phyloP scores from a whole-genome alignment of 495 filamentous ascomycete genomes.

The Thermothielavioides terrestris region DNA sequence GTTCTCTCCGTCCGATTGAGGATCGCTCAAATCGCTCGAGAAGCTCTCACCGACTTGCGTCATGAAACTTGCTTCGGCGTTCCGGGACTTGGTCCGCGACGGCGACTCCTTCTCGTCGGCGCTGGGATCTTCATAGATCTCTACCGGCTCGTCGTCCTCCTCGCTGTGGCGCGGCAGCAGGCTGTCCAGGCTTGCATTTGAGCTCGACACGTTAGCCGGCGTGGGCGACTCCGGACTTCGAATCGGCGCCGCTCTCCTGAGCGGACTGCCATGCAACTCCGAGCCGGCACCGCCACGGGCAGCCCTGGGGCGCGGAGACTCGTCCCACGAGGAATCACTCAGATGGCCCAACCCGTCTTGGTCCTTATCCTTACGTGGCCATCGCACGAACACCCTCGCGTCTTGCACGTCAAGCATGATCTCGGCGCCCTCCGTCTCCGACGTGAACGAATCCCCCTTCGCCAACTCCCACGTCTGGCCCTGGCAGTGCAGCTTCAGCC shows the following conservation, averaged over 20 bases:
- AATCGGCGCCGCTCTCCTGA: constrained; percentile 51
- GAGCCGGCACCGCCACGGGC: constrained; percentile 23
- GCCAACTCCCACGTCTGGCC: constrained; percentile 75
- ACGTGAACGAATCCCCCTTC: constrained; percentile 84
- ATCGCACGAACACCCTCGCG: constrained; percentile 76
- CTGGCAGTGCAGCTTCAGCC: constrained; percentile 84
- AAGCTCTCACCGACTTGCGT: constrained; percentile 36
- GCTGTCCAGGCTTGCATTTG: constrained; percentile 20
- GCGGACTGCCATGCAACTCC: constrained; percentile 54
- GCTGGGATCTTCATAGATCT: constrained; percentile 53
- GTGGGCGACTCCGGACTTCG: constrained; percentile 69
- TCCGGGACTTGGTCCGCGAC: constrained; percentile 10
- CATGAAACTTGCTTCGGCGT: constrained; percentile 22
- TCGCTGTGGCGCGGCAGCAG: constrained; percentile 22
- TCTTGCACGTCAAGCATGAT: constrained; percentile 97
- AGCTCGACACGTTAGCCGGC: constrained; percentile 39
- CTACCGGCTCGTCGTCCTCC: constrained; percentile 27
- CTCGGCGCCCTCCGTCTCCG: constrained; percentile 79
- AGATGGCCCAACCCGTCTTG: constrained; percentile 51
- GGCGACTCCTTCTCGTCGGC: constrained; percentile 38
- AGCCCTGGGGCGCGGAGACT: constrained; percentile 35
- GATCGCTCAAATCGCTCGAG: constrained; percentile 54
- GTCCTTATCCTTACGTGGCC: constrained; percentile 62
- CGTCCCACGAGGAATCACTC: constrained; percentile 64
- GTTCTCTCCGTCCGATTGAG: constrained; percentile 53